phyloP scores from a whole-genome alignment of 495 filamentous ascomycete genomes.

The Pyrenopolyporus hunteri region DNA sequence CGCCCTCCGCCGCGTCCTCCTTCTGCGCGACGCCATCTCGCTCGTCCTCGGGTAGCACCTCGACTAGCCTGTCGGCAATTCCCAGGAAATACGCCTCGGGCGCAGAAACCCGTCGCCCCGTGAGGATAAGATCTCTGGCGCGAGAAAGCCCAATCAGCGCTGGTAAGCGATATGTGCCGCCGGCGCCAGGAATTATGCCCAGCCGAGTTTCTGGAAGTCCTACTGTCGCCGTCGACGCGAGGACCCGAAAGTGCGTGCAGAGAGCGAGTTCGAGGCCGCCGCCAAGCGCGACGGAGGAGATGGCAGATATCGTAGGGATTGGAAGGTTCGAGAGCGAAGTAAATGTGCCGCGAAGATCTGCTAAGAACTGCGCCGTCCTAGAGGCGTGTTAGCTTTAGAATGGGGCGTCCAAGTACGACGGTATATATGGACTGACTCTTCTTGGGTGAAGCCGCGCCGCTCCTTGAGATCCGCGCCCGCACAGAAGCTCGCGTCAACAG shows the following conservation, averaged over 20 bases:
- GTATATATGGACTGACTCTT: conserved; percentile 58
- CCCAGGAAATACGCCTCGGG: conserved; percentile 84
- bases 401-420: neutral
- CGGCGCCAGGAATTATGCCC: conserved; percentile 92
- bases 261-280: conserved; percentile 92
- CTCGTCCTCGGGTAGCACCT: conserved; percentile 67
- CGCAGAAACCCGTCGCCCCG: conserved; percentile 78
- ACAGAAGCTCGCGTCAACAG: conserved; percentile 82
- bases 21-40: conserved; percentile 49
- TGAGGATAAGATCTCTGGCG: conserved; percentile 84
- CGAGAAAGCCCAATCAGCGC: conserved; percentile 72
- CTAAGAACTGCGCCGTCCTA: conserved; percentile 78
- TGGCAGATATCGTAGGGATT: conserved; percentile 86
- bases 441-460: conserved; percentile 70
- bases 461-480: conserved; percentile 96
- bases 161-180: conserved; percentile 86
- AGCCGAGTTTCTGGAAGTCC: conserved; percentile 89
- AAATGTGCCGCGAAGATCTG: conserved; percentile 74
- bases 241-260: conserved; percentile 82
- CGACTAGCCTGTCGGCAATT: conserved; percentile 80
- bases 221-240: conserved; percentile 72
- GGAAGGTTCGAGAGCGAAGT: conserved; percentile 69
- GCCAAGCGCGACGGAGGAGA: conserved; percentile 81
- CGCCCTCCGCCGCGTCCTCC: conserved; percentile 42
- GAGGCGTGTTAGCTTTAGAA: neutral